Base-by-base conservation (phyloP, 495 filamentous ascomycete genomes). In the Parmelia sp. region DNA sequence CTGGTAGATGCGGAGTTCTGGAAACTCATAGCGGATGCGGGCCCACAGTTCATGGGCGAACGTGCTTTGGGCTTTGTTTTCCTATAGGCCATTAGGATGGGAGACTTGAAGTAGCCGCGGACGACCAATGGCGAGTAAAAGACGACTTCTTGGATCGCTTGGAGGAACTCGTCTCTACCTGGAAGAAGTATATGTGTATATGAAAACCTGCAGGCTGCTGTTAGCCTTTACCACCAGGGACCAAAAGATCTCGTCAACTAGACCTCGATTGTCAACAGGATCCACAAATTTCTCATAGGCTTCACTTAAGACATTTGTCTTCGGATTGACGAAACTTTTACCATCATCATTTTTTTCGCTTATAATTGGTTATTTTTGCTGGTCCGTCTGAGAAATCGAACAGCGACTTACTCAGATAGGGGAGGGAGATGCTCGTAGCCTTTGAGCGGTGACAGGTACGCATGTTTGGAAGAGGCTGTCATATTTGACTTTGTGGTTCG, bases 21-120 rank as follows among this genome's bases (percentile, higher is more conserved):
- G 92, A 71, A 96, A 96, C 77, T 96, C 90, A 31, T 84, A 82
- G 29, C 90, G 77, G 66, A 96, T 90, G 49, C 91, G 79, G 68
- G 93, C 84, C 80, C 86, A 88, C 0, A 96, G 80, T 29, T 88
- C 85, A 21, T 75, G 78, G 1, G 90, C 91, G 70, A 86, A 92
- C 31, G 77, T 74, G 33, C 11, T 49, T 37, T 59, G 62, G 55
- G 40, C 39, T 58, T 58, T 58, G 42, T 64, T 49, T 33, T 37
- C 40, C 62, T 64, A 19, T 29, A 14, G 47, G 23, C 4, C 0
- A 1, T 51, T 6, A 29, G 10, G 29, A 14, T 53, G 49, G 6
- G 27, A 29, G 25, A 15, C 17, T 2, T 17, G 25, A 6, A 15
- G 19, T 7, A 5, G 31, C n/a, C n/a, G 23, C 8, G 23, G 17